phyloP scores from a whole-genome alignment of 129 eudicot species.

The Centrapalus pauciflorus region DNA sequence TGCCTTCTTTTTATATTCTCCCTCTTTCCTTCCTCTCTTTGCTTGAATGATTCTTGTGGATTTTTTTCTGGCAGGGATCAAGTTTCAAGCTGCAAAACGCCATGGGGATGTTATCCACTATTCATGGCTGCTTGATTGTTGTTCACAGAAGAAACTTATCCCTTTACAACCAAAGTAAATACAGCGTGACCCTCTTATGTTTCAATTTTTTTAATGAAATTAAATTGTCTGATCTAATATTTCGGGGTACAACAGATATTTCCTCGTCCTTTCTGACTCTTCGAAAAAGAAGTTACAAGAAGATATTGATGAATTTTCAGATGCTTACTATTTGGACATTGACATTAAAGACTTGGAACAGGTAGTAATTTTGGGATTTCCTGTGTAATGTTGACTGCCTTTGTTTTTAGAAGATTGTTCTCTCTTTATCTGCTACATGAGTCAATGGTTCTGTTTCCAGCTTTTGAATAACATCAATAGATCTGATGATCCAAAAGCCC shows the following conservation, averaged over 20 bases:
- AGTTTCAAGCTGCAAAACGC: slow-evolving; percentile 89
- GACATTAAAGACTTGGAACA: slow-evolving; percentile 63
- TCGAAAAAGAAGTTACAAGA: slow-evolving; percentile 64
- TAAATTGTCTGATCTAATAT: not conserved
- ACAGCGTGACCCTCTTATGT: not conserved
- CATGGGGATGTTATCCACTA: slow-evolving; percentile 83
- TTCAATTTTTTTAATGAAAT: not conserved
- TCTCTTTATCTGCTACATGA: not conserved
- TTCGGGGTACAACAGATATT: slow-evolving; percentile 45
- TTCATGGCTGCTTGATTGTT: slow-evolving; percentile 88
- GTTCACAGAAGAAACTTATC: slow-evolving; percentile 67
- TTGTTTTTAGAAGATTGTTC: not conserved
- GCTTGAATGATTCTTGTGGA: not conserved
- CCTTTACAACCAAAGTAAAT: slow-evolving; percentile 81
- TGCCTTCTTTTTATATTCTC: not conserved
- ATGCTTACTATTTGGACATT: slow-evolving; percentile 65
- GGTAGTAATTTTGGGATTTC: slow-evolving; percentile 28
- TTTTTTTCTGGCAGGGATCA: slow-evolving; percentile 55
- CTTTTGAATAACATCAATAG: slow-evolving; percentile 51
- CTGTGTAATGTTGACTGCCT: too few species aligned
- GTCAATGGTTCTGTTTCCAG: slow-evolving; percentile 30
- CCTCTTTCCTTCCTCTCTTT: not conserved
- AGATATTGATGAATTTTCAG: slow-evolving; percentile 86
- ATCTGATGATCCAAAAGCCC: slow-evolving; percentile 47
- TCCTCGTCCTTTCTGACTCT: slow-evolving; percentile 66